These are phyloP conservation scores for Extremus antarcticus DNA, from an alignment of 495 filamentous ascomycete genomes.

Conservation along the genomic window DNA sequence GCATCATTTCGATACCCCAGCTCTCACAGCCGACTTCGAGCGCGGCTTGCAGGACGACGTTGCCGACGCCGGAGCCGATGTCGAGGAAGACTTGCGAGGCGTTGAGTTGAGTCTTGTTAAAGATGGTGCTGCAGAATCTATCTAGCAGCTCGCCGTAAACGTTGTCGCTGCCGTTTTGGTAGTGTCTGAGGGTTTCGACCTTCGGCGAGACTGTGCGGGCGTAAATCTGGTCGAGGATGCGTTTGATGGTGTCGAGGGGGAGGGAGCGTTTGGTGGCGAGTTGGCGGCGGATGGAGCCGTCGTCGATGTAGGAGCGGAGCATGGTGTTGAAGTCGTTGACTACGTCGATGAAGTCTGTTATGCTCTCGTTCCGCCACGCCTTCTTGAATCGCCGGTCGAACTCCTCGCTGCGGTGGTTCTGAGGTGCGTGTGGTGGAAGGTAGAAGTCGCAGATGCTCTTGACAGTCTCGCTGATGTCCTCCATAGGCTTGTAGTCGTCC, in stretches of 20 bases:
- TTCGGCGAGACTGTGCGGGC: conserved; percentile 82
- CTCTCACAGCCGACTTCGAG: conserved; percentile 88
- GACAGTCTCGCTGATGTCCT: conserved; percentile 74
- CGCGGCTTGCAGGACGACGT: conserved; percentile 88
- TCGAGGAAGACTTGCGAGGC: conserved; percentile 83
- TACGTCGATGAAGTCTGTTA: conserved; percentile 54
- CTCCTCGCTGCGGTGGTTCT: conserved; percentile 59
- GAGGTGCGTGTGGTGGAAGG: conserved; percentile 52
- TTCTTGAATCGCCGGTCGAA: conserved; percentile 61
- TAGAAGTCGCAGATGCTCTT: conserved; percentile 63
- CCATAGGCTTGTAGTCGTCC: conserved; percentile 69
- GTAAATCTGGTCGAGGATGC: conserved; percentile 81
- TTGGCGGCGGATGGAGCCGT: conserved; percentile 58
- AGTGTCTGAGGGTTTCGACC: conserved; percentile 68
- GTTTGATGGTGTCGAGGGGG: conserved; percentile 57
- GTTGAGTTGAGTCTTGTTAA: conserved; percentile 66
- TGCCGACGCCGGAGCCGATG: conserved; percentile 88
- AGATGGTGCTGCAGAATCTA: conserved; percentile 66
- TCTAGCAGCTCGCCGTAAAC: conserved; percentile 90
- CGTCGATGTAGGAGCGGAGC: conserved; percentile 20
- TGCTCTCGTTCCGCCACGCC: conserved; percentile 51
- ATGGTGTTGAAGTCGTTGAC: conserved; percentile 64
- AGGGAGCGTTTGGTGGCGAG: conserved; percentile 55
- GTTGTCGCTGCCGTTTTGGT: conserved; percentile 78
- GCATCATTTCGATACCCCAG: conserved; percentile 93